A percentile compares a stretch with the other conserved stretches of the same genome.
Evolutionary conservation across 129 eudicot species (phyloP).

Genomic region (Arctium lappa): DNA sequence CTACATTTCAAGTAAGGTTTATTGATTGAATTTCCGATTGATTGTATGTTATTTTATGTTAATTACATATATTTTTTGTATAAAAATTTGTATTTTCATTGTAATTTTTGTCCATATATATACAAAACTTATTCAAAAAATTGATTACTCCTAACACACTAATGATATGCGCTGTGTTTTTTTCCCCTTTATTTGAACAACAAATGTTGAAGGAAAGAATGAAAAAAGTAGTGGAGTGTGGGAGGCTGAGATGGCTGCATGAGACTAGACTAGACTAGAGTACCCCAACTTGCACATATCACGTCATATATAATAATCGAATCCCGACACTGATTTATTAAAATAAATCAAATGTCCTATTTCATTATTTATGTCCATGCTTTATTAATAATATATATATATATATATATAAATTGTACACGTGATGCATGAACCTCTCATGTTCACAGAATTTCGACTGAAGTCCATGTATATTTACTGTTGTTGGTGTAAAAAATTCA

Average conservation of each 20-base stretch:
- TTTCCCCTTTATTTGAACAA: no score
- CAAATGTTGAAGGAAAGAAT: no score
- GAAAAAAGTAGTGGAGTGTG: neutral
- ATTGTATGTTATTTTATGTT: no score
- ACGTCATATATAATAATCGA: neutral
- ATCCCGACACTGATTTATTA: neutral
- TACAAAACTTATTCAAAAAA: no score
- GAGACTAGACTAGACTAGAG: neutral
- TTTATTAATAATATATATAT: neutral
- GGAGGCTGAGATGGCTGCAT: neutral
- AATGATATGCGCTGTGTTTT: no score
- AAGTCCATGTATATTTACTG: neutral
- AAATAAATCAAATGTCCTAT: neutral
- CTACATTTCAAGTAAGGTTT: no score
- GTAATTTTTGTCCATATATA: no score
- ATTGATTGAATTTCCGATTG: no score
- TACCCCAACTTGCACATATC: constrained; percentile 22
- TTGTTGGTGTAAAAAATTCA: neutral
- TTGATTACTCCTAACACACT: no score
- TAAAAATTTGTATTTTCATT: no score
- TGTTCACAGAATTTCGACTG: neutral
- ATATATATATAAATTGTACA: constrained; percentile 5
- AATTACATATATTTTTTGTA: no score
- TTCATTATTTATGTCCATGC: neutral
- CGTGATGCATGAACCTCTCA: constrained; percentile 32